Evolutionary conservation across 1,284 basidiomycete genomes (phyloP).

Genomic region (Irpex sp.): DNA sequence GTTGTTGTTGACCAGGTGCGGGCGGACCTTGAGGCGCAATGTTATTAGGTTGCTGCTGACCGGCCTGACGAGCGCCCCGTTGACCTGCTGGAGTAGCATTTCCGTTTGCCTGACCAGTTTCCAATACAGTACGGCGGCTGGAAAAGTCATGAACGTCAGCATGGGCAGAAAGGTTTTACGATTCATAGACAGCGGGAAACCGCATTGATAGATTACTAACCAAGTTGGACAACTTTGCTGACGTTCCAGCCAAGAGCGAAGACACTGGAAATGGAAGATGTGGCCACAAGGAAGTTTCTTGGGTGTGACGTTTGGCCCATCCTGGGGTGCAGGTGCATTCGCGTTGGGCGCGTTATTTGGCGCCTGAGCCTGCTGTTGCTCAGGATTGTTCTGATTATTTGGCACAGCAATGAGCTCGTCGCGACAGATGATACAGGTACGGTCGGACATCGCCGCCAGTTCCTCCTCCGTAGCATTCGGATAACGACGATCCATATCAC

Average conservation of each 20-base stretch:
- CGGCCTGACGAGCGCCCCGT: conserved; percentile 26
- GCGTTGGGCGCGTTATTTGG: conserved; percentile 12
- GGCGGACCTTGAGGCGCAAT: conserved; percentile 6
- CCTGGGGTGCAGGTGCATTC: conserved; percentile 27
- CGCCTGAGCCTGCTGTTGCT: conserved; percentile 21
- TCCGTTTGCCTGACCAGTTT: conserved; percentile 36
- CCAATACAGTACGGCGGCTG: conserved; percentile 86
- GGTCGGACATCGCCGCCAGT: conserved; percentile 76
- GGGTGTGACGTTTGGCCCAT: conserved; percentile 91
- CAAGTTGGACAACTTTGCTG: conserved; percentile 97
- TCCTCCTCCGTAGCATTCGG: conserved; percentile 92
- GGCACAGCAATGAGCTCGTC: conserved; percentile 81
- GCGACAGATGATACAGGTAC: conserved; percentile 97
- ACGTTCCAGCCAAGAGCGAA: conserved; percentile 95
- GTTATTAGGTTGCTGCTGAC: conserved; percentile 34
- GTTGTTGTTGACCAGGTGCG: conserved; percentile 15
- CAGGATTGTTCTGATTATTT: conserved; percentile 23
- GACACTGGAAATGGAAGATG: conserved; percentile 97
- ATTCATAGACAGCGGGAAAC: neutral
- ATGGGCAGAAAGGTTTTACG: neutral
- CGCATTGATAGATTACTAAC: conserved; percentile 42
- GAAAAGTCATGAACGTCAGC: conserved; percentile 3
- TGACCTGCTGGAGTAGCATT: conserved; percentile 28
- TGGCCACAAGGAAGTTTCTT: conserved; percentile 97
- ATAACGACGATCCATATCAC: conserved; percentile 96